Evolutionary conservation across 2,329 filamentous ascomycete genomes (phyloP).

Genomic region (Ophiocordyceps sinensis): DNA sequence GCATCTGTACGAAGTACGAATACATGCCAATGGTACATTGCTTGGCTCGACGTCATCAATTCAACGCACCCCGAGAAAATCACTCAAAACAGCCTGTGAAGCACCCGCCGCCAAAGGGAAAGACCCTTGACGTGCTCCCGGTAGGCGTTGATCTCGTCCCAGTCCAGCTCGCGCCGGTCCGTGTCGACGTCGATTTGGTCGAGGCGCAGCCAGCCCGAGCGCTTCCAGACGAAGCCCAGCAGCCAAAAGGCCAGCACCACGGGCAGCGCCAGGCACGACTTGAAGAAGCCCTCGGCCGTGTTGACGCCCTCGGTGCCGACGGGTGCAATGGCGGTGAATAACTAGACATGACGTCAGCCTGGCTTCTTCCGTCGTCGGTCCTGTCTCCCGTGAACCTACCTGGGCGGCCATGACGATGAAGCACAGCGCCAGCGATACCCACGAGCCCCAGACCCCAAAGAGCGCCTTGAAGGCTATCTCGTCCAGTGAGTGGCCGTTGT

Average conservation of each 20-base stretch:
- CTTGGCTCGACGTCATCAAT: too few relatives aligned
- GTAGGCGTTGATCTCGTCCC: slow-evolving; percentile 7
- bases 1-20: too few relatives aligned
- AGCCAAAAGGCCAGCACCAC: slow-evolving; percentile 40
- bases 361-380: slow-evolving; percentile 3
- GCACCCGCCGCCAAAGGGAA: slow-evolving; percentile 5
- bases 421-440: slow-evolving; percentile 43
- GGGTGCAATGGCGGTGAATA: slow-evolving; percentile 33
- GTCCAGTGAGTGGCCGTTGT: slow-evolving; percentile 43
- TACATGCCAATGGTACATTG: too few relatives aligned
- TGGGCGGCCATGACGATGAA: slow-evolving; percentile 36
- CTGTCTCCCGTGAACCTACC: slow-evolving; percentile 13
- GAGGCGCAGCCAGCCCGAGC: slow-evolving; percentile 40
- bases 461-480: slow-evolving; percentile 49
- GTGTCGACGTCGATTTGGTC: slow-evolving; percentile 52
- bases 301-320: slow-evolving; percentile 14
- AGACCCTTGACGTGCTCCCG: slow-evolving; percentile 4
- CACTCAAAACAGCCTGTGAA: slow-evolving; percentile 5
- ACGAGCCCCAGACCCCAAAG: slow-evolving; percentile 48
- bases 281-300: slow-evolving; percentile 36
- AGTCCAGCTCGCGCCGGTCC: slow-evolving; percentile 41
- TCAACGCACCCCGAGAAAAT: too few relatives aligned
- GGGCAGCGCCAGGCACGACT: slow-evolving; percentile 35
- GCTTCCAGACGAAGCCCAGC: slow-evolving; percentile 50
- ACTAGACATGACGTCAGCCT: slow-evolving; percentile 10